Evolutionary conservation across 2,329 filamentous ascomycete genomes (phyloP), one percentile per base, ranked within the genome.

Genomic region (Colletotrichum sp.): DNA sequence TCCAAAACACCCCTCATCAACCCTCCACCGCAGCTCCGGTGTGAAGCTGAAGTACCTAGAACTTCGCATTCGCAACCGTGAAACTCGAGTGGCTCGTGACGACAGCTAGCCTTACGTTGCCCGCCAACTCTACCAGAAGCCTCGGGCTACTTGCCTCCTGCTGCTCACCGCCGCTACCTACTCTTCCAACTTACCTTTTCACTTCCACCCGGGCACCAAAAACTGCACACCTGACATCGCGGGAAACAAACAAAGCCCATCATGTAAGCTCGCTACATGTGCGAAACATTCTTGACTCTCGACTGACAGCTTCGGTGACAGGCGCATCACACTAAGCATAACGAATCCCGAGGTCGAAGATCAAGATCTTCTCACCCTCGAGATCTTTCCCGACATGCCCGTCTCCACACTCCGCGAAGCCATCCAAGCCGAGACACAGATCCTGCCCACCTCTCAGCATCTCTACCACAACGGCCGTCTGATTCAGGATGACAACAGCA

Each of bases 381-480:
- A 98, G 81, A 92, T 98, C 79, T 94, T 94, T 77, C 90, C 93
- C 57, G 95, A 95, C 81, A 95, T 97, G 89, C 95, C 95, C 64
- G 87, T 99, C 80, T 93, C 93, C 81, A 93, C 95, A 69, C 91
- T 99, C 79, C 98, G 98, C 85, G 94, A 93, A 82, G 95, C 95
- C 82, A 94, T 99, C 83, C 92, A 97, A 83, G 94, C 93, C 85
- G 96, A 99, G 85, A 94, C 94, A 65, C 89, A 89, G 80, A 93
- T 98, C 80, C 92, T 94, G 32, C 90, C 92, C 21, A 88, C 89
- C 60, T 90, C 93, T 63, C 96, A 98, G 84, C 93, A 95, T 82
- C 93, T 99, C 82, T 98, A 97, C 86, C 94, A 96, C 87, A 98
- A 98, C 84, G 97, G 96, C 79, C 91, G 92, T 79, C 91, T 96